Conservation (phyloP, 306 rosid genomes). For the Acacia melanoxylon region DNA sequence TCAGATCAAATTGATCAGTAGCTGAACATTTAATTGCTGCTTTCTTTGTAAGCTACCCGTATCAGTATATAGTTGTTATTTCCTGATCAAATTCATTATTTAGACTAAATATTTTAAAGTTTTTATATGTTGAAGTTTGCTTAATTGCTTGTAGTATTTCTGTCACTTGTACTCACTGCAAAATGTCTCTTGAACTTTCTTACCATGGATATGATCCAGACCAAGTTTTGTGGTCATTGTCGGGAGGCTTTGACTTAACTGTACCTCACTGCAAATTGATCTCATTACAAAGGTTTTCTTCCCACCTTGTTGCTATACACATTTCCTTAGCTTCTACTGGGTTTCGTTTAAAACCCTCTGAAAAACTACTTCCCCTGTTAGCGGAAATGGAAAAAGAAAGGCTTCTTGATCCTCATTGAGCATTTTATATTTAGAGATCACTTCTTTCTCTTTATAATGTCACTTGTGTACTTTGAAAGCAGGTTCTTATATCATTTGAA, state of each 20-base stretch:
- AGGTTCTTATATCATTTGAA: not conserved
- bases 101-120: not conserved
- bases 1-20: not conserved
- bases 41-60: not conserved
- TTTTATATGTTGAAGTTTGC: not conserved
- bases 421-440: not conserved
- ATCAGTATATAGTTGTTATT: not conserved
- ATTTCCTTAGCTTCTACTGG: not conserved
- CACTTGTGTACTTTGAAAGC: not conserved
- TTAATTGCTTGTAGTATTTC: not conserved
- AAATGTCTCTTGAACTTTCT: conserved; percentile 10
- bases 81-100: conserved; percentile 2
- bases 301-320: not conserved
- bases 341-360: not conserved
- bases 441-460: not conserved
- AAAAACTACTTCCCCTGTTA: not conserved
- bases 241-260: not conserved
- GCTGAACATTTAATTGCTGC: conserved; percentile 3
- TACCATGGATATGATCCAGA: not conserved
- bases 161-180: not conserved
- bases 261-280: not conserved
- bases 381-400: not conserved
- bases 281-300: not conserved
- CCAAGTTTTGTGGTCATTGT: not conserved
- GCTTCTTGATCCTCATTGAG: conserved; percentile 2